Evolutionary conservation across 306 rosid species (phyloP), one percentile per base, ranked within the genome.

Genomic region (Dryas octopetala): DNA sequence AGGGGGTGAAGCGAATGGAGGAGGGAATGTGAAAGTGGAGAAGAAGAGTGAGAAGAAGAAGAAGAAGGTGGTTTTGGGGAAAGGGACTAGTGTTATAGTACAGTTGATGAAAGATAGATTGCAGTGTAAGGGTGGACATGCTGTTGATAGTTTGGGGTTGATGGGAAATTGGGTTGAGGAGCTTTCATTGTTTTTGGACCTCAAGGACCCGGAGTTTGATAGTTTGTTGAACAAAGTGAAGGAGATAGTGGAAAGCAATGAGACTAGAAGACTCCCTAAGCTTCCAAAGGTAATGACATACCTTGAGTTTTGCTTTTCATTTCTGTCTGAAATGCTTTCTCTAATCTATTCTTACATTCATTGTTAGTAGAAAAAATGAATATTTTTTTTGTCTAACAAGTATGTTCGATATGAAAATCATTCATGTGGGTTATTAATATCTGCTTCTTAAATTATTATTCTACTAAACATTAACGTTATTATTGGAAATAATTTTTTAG

Each of bases 241-340:
- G 78, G 96, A 90, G 75, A 74, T 90, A 62, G 88, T 95, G 16
- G 97, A 91, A 82, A 91, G 96, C 86, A 95, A 95, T 80, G 97
- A 90, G 78, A 87, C 88, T 80, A 92, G 97, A 82, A 89, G 97
- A 83, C 89, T 91, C 40, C 97, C 98, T 68, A 95, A 95, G 91
- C 87, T 92, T 78, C 97, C 99, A n/a, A 95, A 95, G 97, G 97
- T 95, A 80, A 78, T 64, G 17, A 46, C 43, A 6, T 16, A 28
- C 28, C 54, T 3, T 7, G 26, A 68, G 7, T 28, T 5, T 41
- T 38, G 15, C 68, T 28, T 63, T 52, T 17, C 59, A n/a, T 45
- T 32, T 38, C 32, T 62, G 45, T 49, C 16, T 2, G 12, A 46
- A 63, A 63, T 62, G 76, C 10, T 65, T 44, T 38, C 9, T 14